These are phyloP conservation scores for Boletus pseudo-olivaceus DNA, from an alignment of 768 basidiomycete genomes.

Conservation along the genomic window DNA sequence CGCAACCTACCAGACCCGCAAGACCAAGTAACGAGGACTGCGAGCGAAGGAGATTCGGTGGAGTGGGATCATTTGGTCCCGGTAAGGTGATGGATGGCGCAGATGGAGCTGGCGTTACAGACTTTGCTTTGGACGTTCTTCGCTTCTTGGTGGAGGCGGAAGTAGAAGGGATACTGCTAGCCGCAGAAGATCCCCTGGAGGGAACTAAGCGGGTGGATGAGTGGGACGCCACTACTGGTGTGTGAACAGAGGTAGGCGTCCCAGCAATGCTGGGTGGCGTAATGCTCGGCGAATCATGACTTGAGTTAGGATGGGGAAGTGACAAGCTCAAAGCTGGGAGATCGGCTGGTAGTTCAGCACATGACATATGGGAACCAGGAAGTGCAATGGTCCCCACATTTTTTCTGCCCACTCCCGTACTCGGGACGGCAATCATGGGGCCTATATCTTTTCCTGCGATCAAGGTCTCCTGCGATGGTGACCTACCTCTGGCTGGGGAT, in stretches of 20 bases:
- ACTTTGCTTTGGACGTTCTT: slow-evolving; percentile 35
- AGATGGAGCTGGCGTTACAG: slow-evolving; percentile 43
- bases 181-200: slow-evolving; percentile 11
- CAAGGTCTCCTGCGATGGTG: slow-evolving; percentile 50
- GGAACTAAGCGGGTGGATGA: slow-evolving; percentile 10
- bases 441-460: slow-evolving; percentile 14
- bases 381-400: slow-evolving; percentile 98
- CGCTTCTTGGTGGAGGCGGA: slow-evolving; percentile 28
- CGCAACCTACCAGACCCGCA: slow-evolving; percentile 65
- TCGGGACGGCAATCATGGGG: slow-evolving; percentile 26
- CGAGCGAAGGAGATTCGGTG: slow-evolving; percentile 68
- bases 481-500: slow-evolving; percentile 72
- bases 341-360: slow-evolving; percentile 82
- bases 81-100: slow-evolving; percentile 61
- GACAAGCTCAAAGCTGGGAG: slow-evolving; percentile 66
- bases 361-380: slow-evolving; percentile 83
- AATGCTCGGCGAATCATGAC: slow-evolving; percentile 33
- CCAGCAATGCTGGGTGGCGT: slow-evolving; percentile 30
- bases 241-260: background rate
- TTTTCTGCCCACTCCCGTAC: slow-evolving; percentile 18
- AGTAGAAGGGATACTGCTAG: background rate
- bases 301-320: slow-evolving; percentile 8
- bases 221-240: slow-evolving; percentile 6
- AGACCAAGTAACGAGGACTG: slow-evolving; percentile 69
- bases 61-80: slow-evolving; percentile 55